phyloP scores from a whole-genome alignment of 164 flowering plant genomes.

The Nelumbo lutea region DNA sequence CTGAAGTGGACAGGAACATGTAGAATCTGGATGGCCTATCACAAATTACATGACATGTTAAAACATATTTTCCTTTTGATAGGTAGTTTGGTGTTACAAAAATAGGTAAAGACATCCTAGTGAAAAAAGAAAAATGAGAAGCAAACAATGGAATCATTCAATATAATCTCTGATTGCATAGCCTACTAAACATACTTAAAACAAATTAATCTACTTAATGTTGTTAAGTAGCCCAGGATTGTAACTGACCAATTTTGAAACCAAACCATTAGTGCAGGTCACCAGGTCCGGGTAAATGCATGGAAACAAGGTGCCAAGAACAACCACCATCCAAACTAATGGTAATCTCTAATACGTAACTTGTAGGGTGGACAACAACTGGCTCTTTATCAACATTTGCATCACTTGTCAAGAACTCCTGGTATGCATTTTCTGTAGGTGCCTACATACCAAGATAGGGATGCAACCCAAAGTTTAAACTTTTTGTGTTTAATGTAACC shows the following conservation, averaged over 20 bases:
- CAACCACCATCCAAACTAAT: slow-evolving; percentile 94
- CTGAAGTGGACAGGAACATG: slow-evolving; percentile 79
- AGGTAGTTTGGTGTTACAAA: too few relatives aligned
- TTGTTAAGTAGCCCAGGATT: background rate
- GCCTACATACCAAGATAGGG: slow-evolving; percentile 33
- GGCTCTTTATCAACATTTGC: slow-evolving; percentile 29
- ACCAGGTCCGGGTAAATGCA: slow-evolving; percentile 85
- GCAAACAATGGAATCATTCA: background rate
- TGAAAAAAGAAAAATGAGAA: background rate
- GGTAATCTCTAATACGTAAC: slow-evolving; percentile 39
- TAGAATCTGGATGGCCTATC: slow-evolving; percentile 80
- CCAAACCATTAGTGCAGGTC: slow-evolving; percentile 85
- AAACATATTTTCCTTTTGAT: background rate
- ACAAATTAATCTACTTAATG: background rate
- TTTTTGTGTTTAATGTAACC: too few relatives aligned
- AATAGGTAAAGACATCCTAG: background rate
- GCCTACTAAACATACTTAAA: background rate
- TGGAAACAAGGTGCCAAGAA: slow-evolving; percentile 86
- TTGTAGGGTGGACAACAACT: slow-evolving; percentile 18
- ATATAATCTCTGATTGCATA: background rate
- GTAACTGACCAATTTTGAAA: slow-evolving; percentile 77
- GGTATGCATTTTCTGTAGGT: slow-evolving; percentile 57
- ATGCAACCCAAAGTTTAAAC: too few relatives aligned
- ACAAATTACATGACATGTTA: slow-evolving; percentile 11
- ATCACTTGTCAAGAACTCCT: slow-evolving; percentile 44